These are phyloP conservation scores for Cladosporium sphaerospermum DNA, from an alignment of 2,329 filamentous ascomycete genomes.

Conservation along the genomic window DNA sequence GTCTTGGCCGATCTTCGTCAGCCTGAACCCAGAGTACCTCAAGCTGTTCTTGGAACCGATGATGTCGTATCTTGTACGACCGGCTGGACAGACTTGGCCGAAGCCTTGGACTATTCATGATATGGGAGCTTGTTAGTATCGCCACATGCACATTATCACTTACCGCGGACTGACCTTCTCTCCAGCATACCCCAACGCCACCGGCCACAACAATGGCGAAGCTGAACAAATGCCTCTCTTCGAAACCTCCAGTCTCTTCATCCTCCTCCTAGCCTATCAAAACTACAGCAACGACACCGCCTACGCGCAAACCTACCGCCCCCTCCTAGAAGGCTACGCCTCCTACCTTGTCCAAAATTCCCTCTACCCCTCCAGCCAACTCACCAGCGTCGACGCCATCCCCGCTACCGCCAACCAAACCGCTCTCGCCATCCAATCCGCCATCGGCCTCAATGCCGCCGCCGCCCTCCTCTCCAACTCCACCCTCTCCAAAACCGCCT, in stretches of 20 bases:
- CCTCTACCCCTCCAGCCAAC: conserved; percentile 48
- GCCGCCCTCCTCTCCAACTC: conserved; percentile 43
- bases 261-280: conserved; percentile 51
- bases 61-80: conserved; percentile 17
- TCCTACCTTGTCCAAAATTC: conserved; percentile 47
- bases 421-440: conserved; percentile 53
- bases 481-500: conserved; percentile 35
- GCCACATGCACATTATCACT: not conserved
- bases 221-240: conserved; percentile 36
- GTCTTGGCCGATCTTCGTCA: conserved; percentile 73
- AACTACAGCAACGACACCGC: conserved; percentile 39
- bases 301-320: conserved; percentile 44
- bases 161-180: conserved; percentile 38
- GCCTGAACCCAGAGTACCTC: conserved; percentile 58
- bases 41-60: conserved; percentile 14
- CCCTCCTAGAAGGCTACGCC: conserved; percentile 48
- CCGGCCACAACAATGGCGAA: conserved; percentile 29
- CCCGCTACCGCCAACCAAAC: conserved; percentile 51
- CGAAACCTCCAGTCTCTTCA: conserved; percentile 48
- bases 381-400: conserved; percentile 57
- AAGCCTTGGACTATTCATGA: conserved; percentile 63
- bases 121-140: conserved; percentile 41
- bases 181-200: conserved; percentile 64
- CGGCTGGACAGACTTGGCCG: conserved; percentile 16
- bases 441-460: conserved; percentile 53